A percentile compares a stretch with the other conserved stretches of the same genome.
Conservation (phyloP, 2,329 filamentous ascomycete genomes). For the Fusarium chuoi region DNA sequence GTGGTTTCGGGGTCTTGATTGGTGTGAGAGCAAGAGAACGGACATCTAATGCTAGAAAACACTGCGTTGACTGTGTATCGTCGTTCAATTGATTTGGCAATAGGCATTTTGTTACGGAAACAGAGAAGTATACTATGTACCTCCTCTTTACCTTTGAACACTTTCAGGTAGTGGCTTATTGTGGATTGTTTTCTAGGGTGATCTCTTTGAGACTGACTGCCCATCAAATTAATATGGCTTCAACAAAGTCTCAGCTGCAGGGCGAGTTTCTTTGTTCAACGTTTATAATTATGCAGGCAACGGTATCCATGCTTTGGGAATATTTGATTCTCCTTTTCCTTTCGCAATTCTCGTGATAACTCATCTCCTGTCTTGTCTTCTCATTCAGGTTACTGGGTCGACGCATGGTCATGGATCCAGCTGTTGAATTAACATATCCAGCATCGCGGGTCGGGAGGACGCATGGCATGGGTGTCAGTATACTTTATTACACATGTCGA, state of each 20-base stretch:
- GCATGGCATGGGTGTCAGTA: conserved; percentile 31
- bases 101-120: not conserved
- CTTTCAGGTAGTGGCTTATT: conserved; percentile 21
- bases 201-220: conserved; percentile 18
- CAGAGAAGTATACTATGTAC: not conserved
- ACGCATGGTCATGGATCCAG: conserved; percentile 30
- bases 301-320: conserved; percentile 12
- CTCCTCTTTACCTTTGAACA: not conserved
- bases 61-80: not conserved
- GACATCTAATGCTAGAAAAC: not conserved
- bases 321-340: conserved; percentile 3
- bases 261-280: conserved; percentile 23
- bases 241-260: conserved; percentile 18
- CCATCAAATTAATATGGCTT: conserved; percentile 4
- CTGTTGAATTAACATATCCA: conserved; percentile 25
- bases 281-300: conserved; percentile 1
- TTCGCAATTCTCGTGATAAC: conserved; percentile 17
- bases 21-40: not conserved
- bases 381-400: conserved; percentile 41
- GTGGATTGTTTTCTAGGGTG: conserved; percentile 1
- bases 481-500: conserved; percentile 25
- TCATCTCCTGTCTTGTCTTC: conserved; percentile 19
- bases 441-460: conserved; percentile 32
- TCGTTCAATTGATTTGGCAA: not conserved
- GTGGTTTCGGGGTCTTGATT: not conserved